Evolutionary conservation across 192 early-diverging fungal species (phyloP), one percentile per base, ranked within the genome.

Genomic region (Ramicandelaber brevisporus): DNA sequence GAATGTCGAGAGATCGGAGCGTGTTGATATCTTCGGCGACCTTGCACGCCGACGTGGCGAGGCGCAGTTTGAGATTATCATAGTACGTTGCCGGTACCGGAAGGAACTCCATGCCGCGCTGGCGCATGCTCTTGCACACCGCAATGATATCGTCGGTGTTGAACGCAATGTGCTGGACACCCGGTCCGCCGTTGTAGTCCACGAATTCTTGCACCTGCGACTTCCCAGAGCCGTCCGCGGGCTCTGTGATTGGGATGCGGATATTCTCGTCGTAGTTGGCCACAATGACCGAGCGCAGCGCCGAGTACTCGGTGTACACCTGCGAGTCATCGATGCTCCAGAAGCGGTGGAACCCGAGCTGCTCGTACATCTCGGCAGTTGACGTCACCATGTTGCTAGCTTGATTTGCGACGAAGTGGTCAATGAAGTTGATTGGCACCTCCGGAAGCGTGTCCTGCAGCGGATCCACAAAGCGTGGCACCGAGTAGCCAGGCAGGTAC

Each of bases 171-270:
- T 93, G 90, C 51, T 83, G 76, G 43, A 80, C 68, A 34, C 78
- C 75, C 17, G 76, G 67, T 14, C 75, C 68, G 34, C 63, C 65
- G 28, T 58, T 46, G 14, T 50, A 58, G 36, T 58, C 55, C 20
- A 58, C 49, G 29, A 49, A 58, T 33, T 59, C 45, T 40, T 92
- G 75, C 37, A 92, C 90, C 65, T 97, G 87, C 18, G 78, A 83
- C 59, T 88, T 92, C 54, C 78, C 82, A 44, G 73, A 68, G 4
- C 90, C 90, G 33, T 51, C 30, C 7, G 90, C 90, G 3, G 90
- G 90, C 61, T 97, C 90, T 48, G 92, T 92, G 54, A 97, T 80
- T 31, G 87, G 87, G 70, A 92, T 85, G 58, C 92, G 92, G 58
- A 97, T 68, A 29, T 51, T 61, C 36, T 92, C 85, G 44, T 69